Evolutionary conservation across 139 green algal genomes (phyloP).

Genomic region (Pseudopediastrum boryanum): DNA sequence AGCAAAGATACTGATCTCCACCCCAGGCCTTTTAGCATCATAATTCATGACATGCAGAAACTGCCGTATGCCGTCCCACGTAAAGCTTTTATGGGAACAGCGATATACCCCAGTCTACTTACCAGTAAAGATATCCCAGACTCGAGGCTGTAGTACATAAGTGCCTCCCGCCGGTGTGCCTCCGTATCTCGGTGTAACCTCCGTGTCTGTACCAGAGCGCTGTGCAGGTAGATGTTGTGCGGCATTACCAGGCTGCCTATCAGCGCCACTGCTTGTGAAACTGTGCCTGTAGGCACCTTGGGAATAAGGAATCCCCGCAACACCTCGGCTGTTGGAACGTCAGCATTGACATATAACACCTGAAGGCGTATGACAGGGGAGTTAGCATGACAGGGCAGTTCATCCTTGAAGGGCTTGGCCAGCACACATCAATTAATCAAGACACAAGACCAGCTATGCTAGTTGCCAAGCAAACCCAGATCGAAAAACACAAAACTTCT

Average conservation of each 20-base stretch:
- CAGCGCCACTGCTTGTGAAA: conserved; percentile 69
- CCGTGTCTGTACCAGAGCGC: conserved; percentile 71
- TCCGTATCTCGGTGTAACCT: conserved; percentile 14
- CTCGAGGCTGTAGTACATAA: conserved; percentile 85
- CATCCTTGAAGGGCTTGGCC: too few species aligned
- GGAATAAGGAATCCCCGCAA: conserved; percentile 67
- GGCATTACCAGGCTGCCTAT: conserved; percentile 90
- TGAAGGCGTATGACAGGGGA: too few species aligned
- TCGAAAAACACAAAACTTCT: too few species aligned
- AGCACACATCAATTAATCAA: too few species aligned
- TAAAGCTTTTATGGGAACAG: too few species aligned
- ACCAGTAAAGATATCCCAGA: conserved; percentile 71
- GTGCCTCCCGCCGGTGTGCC: conserved; percentile 58
- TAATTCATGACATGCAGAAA: too few species aligned
- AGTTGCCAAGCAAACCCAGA: too few species aligned
- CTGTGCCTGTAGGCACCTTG: conserved; percentile 45
- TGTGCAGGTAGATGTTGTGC: conserved; percentile 94
- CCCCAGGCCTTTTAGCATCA: too few species aligned
- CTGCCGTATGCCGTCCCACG: too few species aligned
- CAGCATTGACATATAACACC: conserved; percentile 52
- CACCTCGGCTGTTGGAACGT: conserved; percentile 49
- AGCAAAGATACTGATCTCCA: too few species aligned
- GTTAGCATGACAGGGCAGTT: too few species aligned
- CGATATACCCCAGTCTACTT: conserved; percentile 1
- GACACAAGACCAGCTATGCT: too few species aligned